These are phyloP conservation scores for Lithocarpus polystachyus DNA, from an alignment of 306 rosid species.

Conservation along the genomic window DNA sequence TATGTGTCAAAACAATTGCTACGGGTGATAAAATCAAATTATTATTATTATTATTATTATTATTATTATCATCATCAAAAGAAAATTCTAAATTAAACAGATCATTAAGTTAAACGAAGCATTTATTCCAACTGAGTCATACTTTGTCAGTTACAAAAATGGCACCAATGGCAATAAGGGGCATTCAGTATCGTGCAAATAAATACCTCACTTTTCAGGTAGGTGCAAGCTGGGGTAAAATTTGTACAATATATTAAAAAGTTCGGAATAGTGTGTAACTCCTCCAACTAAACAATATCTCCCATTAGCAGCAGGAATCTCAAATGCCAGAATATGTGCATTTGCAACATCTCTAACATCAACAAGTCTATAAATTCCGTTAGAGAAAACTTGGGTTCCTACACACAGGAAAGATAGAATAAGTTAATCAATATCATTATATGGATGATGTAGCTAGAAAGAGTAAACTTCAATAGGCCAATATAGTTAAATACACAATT, in stretches of 20 bases:
- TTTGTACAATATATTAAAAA: slow-evolving; percentile 40
- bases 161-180: background rate
- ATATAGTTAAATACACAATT: background rate
- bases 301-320: slow-evolving; percentile 74
- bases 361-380: slow-evolving; percentile 48
- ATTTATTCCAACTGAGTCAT: too few relatives aligned
- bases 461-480: background rate
- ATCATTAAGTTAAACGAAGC: too few relatives aligned
- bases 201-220: slow-evolving; percentile 50
- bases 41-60: too few relatives aligned
- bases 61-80: too few relatives aligned
- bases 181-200: background rate
- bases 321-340: slow-evolving; percentile 78
- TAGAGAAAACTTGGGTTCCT: slow-evolving; percentile 57
- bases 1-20: background rate
- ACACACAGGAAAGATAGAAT: background rate
- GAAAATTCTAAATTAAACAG: background rate
- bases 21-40: background rate
- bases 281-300: slow-evolving; percentile 57
- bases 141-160: background rate
- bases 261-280: slow-evolving; percentile 52
- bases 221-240: slow-evolving; percentile 57
- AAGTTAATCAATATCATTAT: background rate
- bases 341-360: slow-evolving; percentile 77
- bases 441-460: background rate